These are phyloP conservation scores for Aureobasidium sp. DNA, from an alignment of 2,329 filamentous ascomycete genomes.

Conservation along the genomic window DNA sequence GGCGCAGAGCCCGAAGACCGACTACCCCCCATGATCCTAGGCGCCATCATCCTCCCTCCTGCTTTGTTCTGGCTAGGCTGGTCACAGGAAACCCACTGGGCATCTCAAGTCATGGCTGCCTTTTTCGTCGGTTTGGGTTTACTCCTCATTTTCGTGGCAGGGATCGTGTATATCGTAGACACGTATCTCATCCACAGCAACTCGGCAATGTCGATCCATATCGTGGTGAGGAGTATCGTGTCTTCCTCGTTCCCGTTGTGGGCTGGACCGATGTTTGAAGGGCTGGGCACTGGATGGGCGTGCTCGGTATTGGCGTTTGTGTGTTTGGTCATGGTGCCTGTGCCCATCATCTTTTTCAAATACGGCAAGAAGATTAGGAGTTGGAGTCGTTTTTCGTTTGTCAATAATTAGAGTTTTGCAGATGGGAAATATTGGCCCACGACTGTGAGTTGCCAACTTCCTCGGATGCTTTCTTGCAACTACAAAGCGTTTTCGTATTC, in stretches of 20 bases:
- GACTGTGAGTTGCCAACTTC: too few relatives aligned
- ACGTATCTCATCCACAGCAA: slow-evolving; percentile 35
- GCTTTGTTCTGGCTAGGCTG: slow-evolving; percentile 49
- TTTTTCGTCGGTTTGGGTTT: slow-evolving; percentile 37
- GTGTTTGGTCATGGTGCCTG: slow-evolving; percentile 26
- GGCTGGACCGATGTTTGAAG: slow-evolving; percentile 27
- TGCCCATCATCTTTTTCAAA: slow-evolving; percentile 23
- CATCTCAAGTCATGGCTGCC: slow-evolving; percentile 36
- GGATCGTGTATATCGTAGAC: slow-evolving; percentile 41
- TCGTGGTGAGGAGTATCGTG: slow-evolving; percentile 13
- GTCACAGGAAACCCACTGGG: slow-evolving; percentile 38
- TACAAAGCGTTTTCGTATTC: too few relatives aligned
- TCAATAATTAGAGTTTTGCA: not conserved
- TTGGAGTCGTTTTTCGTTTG: slow-evolving; percentile 15
- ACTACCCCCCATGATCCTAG: slow-evolving; percentile 45
- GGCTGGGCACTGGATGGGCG: slow-evolving; percentile 29
- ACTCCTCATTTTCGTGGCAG: slow-evolving; percentile 41
- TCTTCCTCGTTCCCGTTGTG: slow-evolving; percentile 29
- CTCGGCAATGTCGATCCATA: slow-evolving; percentile 21
- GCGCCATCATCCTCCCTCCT: slow-evolving; percentile 40
- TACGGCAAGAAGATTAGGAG: slow-evolving; percentile 23
- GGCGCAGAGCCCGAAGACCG: slow-evolving; percentile 38
- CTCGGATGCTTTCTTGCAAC: too few relatives aligned
- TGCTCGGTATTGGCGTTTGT: slow-evolving; percentile 25
- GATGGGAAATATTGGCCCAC: too few relatives aligned